Evolutionary conservation across 2,329 filamentous ascomycete species (phyloP).

Genomic region (Fusarium temperatum): DNA sequence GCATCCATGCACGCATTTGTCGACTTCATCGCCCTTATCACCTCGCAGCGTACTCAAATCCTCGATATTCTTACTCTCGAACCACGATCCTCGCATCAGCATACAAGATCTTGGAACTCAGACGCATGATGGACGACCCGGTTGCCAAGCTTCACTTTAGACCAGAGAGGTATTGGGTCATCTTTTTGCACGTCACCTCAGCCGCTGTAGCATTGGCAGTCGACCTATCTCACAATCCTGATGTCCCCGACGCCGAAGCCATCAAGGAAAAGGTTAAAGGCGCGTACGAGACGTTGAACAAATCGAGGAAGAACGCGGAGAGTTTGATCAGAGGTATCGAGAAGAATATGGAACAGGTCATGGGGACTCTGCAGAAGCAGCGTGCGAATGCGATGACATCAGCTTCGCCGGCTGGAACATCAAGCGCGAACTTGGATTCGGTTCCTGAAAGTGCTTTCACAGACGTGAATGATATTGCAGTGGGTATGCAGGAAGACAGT

Average conservation of each 20-base stretch:
- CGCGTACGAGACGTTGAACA: neutral
- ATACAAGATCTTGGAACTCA: neutral
- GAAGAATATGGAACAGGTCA: neutral
- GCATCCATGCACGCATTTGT: neutral
- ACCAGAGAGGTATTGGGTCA: neutral
- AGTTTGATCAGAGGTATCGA: neutral
- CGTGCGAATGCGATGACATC: too few species aligned
- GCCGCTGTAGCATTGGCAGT: neutral
- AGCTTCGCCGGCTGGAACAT: neutral
- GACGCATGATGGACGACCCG: neutral
- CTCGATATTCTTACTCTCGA: neutral
- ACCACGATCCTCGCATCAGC: neutral
- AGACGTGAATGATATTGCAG: neutral
- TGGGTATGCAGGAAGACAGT: neutral
- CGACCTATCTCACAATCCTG: neutral
- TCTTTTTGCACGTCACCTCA: neutral
- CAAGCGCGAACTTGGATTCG: neutral
- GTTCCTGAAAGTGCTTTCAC: neutral
- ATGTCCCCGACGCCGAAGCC: neutral
- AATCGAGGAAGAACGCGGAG: neutral
- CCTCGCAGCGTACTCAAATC: neutral
- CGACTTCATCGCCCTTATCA: constrained; percentile 8
- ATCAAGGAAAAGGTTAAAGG: neutral
- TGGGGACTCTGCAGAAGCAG: neutral
- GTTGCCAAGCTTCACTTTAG: neutral